These are phyloP conservation scores for Pyrus bretschneideri DNA, from an alignment of 306 rosid species.

Conservation along the genomic window DNA sequence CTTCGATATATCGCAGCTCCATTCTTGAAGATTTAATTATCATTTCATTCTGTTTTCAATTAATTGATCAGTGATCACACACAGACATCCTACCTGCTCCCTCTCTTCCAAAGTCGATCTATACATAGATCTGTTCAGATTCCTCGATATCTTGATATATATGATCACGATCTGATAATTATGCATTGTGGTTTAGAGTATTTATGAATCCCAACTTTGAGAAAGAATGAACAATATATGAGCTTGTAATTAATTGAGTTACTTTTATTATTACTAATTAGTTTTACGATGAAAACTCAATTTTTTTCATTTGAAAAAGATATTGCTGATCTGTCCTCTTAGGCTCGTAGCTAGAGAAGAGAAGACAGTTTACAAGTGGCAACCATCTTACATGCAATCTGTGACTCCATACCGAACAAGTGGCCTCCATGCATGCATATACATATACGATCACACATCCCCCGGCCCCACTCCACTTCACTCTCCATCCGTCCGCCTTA, in stretches of 20 bases:
- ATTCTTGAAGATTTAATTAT: no score
- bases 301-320: no score
- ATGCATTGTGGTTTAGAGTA: no score
- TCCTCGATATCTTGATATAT: no score
- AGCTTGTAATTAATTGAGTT: no score
- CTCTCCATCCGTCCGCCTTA: neutral
- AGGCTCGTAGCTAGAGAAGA: neutral
- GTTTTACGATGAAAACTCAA: rapidly evolving
- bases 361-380: conserved; percentile 56
- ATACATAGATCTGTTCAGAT: no score
- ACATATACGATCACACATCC: neutral
- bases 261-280: no score
- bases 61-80: no score
- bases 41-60: neutral
- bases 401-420: conserved; percentile 16
- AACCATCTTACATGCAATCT: conserved; percentile 24
- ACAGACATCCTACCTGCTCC: neutral
- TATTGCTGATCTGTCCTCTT: neutral
- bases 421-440: conserved; percentile 49
- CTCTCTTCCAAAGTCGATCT: no score
- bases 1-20: neutral
- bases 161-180: no score
- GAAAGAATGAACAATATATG: no score
- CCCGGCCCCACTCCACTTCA: conserved; percentile 4
- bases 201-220: no score